A percentile compares a stretch with the other conserved stretches of the same genome.
These are phyloP conservation scores for Neopestalotiopsis clavispora DNA, from an alignment of 2,329 filamentous ascomycete species.

Conservation along the genomic window DNA sequence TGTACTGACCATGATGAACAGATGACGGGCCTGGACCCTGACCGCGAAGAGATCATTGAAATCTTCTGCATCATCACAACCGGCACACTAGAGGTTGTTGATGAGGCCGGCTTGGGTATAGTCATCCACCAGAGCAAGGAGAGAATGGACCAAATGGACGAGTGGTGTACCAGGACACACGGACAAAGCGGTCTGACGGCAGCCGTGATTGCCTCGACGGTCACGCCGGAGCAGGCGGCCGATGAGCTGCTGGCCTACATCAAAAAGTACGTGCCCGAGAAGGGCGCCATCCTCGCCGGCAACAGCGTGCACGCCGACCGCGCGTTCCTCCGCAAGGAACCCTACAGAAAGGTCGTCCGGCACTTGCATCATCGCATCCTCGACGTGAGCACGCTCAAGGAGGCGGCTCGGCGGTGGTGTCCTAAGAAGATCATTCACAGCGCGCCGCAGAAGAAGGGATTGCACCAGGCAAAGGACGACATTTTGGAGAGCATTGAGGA, in stretches of 20 bases:
- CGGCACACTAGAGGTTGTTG: conserved; percentile 75
- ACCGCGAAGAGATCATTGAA: conserved; percentile 84
- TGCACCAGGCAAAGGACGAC: conserved; percentile 85
- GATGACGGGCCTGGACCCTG: conserved; percentile 90
- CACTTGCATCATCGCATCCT: conserved; percentile 89
- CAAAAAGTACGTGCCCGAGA: conserved; percentile 69
- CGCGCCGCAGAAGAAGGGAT: conserved; percentile 73
- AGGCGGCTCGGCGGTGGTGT: conserved; percentile 85
- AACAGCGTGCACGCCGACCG: conserved; percentile 93
- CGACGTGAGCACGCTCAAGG: conserved; percentile 92
- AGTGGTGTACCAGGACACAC: conserved; percentile 88
- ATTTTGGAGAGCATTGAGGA: conserved; percentile 96
- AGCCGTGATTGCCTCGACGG: conserved; percentile 74
- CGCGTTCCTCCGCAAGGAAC: conserved; percentile 75
- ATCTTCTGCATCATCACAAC: conserved; percentile 93
- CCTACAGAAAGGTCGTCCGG: conserved; percentile 75
- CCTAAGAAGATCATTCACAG: conserved; percentile 60
- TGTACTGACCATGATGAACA: conserved; percentile 39
- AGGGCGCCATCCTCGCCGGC: conserved; percentile 79
- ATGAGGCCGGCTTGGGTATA: conserved; percentile 78
- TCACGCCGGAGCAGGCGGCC: conserved; percentile 75
- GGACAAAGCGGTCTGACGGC: conserved; percentile 79
- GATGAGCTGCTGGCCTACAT: conserved; percentile 79
- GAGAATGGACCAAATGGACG: conserved; percentile 78
- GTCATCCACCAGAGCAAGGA: conserved; percentile 76